These are phyloP conservation scores for Globisporangium emineosum DNA, from an alignment of 352 stramenopile genomes.

Conservation along the genomic window DNA sequence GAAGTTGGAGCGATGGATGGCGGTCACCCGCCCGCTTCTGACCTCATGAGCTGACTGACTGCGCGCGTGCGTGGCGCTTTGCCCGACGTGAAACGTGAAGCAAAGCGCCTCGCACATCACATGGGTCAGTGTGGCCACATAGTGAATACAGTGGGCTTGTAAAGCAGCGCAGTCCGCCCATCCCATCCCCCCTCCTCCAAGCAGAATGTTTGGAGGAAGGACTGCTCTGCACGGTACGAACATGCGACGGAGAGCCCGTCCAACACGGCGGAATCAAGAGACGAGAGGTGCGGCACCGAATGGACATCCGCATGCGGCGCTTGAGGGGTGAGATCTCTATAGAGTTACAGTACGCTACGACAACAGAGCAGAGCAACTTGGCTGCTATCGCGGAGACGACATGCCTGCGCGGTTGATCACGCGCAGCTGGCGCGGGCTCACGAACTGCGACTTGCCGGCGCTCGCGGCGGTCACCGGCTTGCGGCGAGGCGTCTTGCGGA, in stretches of 20 bases:
- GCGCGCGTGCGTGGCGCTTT: no score
- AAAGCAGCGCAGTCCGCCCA: no score
- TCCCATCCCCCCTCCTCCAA: neutral
- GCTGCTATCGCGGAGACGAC: slow-evolving; percentile 14
- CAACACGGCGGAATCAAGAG: no score
- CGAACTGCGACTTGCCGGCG: slow-evolving; percentile 33
- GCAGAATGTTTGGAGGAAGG: neutral
- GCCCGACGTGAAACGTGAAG: neutral
- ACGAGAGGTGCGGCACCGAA: no score
- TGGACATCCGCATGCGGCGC: no score
- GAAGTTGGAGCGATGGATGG: slow-evolving; percentile 12
- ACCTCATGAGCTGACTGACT: slow-evolving; percentile 39
- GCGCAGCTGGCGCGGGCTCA: slow-evolving; percentile 43
- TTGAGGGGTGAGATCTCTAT: no score
- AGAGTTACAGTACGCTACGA: no score
- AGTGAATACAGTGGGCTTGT: no score
- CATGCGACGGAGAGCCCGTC: neutral
- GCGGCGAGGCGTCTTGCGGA: slow-evolving; percentile 49
- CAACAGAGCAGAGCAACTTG: slow-evolving; percentile 8
- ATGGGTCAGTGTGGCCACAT: no score
- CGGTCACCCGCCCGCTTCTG: neutral
- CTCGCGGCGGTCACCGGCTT: slow-evolving; percentile 43
- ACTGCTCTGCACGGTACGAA: neutral
- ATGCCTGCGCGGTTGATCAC: slow-evolving; percentile 22
- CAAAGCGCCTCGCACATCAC: no score